A percentile compares a stretch with the other conserved stretches of the same genome.
phyloP scores from a whole-genome alignment of 2,329 filamentous ascomycete species.

The Beauveria bassiana region DNA sequence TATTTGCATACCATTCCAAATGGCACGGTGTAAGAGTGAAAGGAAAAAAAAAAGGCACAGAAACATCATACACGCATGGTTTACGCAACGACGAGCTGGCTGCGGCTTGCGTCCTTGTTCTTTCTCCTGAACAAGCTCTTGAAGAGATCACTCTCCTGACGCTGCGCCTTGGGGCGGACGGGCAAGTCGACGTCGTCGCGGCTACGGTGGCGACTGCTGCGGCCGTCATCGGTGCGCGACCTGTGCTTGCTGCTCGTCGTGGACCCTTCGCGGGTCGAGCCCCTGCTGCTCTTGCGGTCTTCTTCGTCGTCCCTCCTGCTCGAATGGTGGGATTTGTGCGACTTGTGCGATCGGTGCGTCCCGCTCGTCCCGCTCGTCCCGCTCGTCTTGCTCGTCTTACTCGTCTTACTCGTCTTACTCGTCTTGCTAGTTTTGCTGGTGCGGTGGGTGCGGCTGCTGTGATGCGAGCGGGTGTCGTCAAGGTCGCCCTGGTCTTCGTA shows the following conservation, averaged over 20 bases:
- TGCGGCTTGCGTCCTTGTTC: slow-evolving; percentile 33
- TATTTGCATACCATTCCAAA: background rate
- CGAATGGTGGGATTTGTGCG: slow-evolving; percentile 17
- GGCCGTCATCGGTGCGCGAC: slow-evolving; percentile 26
- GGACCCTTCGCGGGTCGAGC: slow-evolving; percentile 7
- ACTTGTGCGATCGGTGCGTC: slow-evolving; percentile 21
- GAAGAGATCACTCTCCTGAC: slow-evolving; percentile 44
- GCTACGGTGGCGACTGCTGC: slow-evolving; percentile 19
- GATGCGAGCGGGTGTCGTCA: slow-evolving; percentile 12
- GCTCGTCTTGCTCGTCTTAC: slow-evolving; percentile 22
- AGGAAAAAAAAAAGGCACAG: background rate
- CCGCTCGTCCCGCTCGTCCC: slow-evolving; percentile 18
- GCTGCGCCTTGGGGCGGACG: slow-evolving; percentile 40
- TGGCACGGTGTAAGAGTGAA: background rate
- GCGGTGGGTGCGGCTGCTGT: slow-evolving; percentile 18
- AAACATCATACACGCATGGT: background rate
- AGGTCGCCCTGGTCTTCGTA: slow-evolving; percentile 26
- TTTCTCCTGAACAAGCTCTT: slow-evolving; percentile 53
- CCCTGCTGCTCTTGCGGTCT: slow-evolving; percentile 17
- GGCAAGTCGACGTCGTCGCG: slow-evolving; percentile 33
- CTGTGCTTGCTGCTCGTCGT: slow-evolving; percentile 21
- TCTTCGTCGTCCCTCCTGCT: slow-evolving; percentile 16
- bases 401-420: slow-evolving; percentile 21
- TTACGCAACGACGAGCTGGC: slow-evolving; percentile 24
- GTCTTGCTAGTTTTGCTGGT: slow-evolving; percentile 23